Evolutionary conservation across 1,284 basidiomycete species (phyloP).

Genomic region (Hypsizygus ulmarius): DNA sequence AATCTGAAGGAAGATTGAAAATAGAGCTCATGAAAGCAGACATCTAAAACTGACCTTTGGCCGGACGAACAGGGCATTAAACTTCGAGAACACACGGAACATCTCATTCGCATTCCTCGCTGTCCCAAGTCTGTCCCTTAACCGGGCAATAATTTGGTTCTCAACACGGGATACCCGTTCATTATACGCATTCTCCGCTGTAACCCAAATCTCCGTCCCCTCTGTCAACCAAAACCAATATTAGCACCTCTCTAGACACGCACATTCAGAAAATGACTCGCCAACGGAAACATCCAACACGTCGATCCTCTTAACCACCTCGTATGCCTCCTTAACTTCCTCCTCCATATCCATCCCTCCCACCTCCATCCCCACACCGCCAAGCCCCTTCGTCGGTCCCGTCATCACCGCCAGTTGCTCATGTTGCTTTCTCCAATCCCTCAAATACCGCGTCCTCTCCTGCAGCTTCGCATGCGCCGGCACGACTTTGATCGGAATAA

Average conservation of each 20-base stretch:
- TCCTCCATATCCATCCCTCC: slow-evolving; percentile 95
- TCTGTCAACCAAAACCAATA: slow-evolving; percentile 45
- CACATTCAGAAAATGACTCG: slow-evolving; percentile 32
- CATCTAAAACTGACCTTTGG: slow-evolving; percentile 76
- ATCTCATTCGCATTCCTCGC: slow-evolving; percentile 98
- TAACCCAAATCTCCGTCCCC: slow-evolving; percentile 98
- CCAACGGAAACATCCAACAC: slow-evolving; percentile 91
- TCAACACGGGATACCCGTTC: slow-evolving; percentile 96
- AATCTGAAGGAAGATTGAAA: slow-evolving; percentile 51
- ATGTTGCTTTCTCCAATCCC: slow-evolving; percentile 95
- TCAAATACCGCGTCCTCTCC: slow-evolving; percentile 84
- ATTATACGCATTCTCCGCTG: slow-evolving; percentile 96
- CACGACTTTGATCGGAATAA: slow-evolving; percentile 95
- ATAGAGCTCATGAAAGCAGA: background rate
- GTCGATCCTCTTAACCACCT: slow-evolving; percentile 93
- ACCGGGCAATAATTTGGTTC: slow-evolving; percentile 94
- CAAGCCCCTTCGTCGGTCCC: slow-evolving; percentile 85
- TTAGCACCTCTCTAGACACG: background rate
- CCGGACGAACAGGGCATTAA: slow-evolving; percentile 95
- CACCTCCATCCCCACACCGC: slow-evolving; percentile 67
- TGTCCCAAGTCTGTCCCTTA: slow-evolving; percentile 92
- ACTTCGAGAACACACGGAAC: slow-evolving; percentile 98
- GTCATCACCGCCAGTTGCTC: slow-evolving; percentile 98
- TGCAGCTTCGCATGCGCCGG: slow-evolving; percentile 91
- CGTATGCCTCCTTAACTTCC: slow-evolving; percentile 93